Percentiles rank a stretch among this genome's conserved stretches.
phyloP scores from a whole-genome alignment of 2,329 filamentous ascomycete genomes.

The Furcasterigmium furcatum region DNA sequence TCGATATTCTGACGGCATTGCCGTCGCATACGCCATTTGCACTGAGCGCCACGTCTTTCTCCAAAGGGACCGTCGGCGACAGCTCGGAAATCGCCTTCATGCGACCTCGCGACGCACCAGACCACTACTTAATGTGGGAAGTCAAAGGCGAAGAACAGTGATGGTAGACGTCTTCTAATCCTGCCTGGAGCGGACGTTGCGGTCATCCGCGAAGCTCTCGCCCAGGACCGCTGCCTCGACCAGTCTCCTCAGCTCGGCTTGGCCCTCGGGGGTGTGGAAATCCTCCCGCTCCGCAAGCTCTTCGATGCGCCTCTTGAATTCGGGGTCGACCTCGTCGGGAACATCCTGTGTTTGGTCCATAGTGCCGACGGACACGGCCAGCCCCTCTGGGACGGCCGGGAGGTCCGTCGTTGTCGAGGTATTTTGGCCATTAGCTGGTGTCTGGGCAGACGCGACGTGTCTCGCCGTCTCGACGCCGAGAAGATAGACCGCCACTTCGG shows the following conservation, averaged over 20 bases:
- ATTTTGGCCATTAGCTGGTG: background rate
- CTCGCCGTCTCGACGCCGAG: slow-evolving; percentile 25
- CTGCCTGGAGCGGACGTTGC: slow-evolving; percentile 61
- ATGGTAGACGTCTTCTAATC: slow-evolving; percentile 36
- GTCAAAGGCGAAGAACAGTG: slow-evolving; percentile 40
- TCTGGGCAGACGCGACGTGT: slow-evolving; percentile 18
- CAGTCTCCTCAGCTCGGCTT: slow-evolving; percentile 73
- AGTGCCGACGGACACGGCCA: slow-evolving; percentile 75
- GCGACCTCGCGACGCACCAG: slow-evolving; percentile 42
- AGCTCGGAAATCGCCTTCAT: slow-evolving; percentile 51
- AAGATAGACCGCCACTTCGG: slow-evolving; percentile 72
- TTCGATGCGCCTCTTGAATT: slow-evolving; percentile 83
- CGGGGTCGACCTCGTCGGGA: slow-evolving; percentile 68
- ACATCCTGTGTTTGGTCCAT: slow-evolving; percentile 62
- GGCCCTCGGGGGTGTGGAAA: slow-evolving; percentile 77
- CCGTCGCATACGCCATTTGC: slow-evolving; percentile 52
- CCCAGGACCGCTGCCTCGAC: slow-evolving; percentile 77
- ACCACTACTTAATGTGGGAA: slow-evolving; percentile 61
- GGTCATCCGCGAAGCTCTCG: slow-evolving; percentile 58
- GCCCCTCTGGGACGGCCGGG: slow-evolving; percentile 68
- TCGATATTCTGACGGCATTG: slow-evolving; percentile 38
- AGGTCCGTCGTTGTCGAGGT: slow-evolving; percentile 30
- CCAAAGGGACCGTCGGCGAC: slow-evolving; percentile 38
- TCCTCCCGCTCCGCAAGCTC: slow-evolving; percentile 81
- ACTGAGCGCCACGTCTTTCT: slow-evolving; percentile 49